A percentile compares a stretch with the other conserved stretches of the same genome.
These are phyloP conservation scores for Tetracladium maxilliforme DNA, from an alignment of 2,329 filamentous ascomycete genomes.

Conservation along the genomic window DNA sequence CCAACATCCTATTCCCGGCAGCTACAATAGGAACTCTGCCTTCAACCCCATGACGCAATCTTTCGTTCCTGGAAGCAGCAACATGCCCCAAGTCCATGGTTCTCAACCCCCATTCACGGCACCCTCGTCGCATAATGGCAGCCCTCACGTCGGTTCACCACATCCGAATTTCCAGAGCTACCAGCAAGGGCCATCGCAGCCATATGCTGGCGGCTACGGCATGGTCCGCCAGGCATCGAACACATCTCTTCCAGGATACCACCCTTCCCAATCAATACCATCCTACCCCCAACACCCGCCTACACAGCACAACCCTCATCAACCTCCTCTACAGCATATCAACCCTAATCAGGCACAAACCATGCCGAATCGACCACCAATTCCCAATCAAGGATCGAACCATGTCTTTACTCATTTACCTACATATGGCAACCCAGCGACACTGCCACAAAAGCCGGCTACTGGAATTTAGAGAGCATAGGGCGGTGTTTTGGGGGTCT, in stretches of 20 bases:
- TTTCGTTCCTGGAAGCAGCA: constrained; percentile 57
- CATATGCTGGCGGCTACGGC: constrained; percentile 14
- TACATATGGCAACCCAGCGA: constrained; percentile 38
- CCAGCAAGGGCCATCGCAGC: constrained; percentile 12
- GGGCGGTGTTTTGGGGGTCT: too few relatives aligned
- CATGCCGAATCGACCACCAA: too few relatives aligned
- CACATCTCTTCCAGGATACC: constrained; percentile 17
- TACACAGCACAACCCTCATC: too few relatives aligned
- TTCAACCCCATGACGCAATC: constrained; percentile 94
- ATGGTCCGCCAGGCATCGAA: constrained; percentile 19
- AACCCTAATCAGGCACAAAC: too few relatives aligned
- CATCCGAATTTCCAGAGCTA: constrained; percentile 26
- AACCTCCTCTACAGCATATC: too few relatives aligned
- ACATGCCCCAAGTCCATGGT: constrained; percentile 14
- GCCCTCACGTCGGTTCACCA: constrained; percentile 20
- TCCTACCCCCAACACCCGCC: too few relatives aligned
- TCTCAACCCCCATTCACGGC: constrained; percentile 6
- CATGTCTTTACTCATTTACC: constrained; percentile 37
- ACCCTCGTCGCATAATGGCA: too few relatives aligned
- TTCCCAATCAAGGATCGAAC: too few relatives aligned
- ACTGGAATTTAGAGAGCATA: constrained; percentile 20
- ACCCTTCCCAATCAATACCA: too few relatives aligned
- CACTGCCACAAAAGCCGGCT: constrained; percentile 38
- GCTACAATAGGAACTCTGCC: constrained; percentile 66
- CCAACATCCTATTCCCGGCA: constrained; percentile 74